phyloP scores from a whole-genome alignment of 768 basidiomycete genomes.

The Paxillus ammoniavirescens region DNA sequence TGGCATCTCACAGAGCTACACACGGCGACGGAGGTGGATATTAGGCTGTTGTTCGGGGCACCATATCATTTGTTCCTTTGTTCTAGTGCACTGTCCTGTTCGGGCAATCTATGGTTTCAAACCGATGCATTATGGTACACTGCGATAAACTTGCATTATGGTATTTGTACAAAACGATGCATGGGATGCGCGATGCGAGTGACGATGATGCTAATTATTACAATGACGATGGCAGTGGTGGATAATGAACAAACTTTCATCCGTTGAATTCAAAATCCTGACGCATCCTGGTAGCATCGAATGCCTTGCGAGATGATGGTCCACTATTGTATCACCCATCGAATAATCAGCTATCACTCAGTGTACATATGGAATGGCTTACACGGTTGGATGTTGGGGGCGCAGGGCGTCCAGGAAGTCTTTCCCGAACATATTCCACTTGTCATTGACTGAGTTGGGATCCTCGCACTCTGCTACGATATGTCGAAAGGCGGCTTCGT shows the following conservation, averaged over 20 bases:
- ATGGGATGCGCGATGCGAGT: constrained; percentile 7
- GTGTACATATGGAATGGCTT: neutral
- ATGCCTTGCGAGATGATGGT: constrained; percentile 2
- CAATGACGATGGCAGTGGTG: neutral
- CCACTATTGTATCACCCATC: constrained; percentile 1
- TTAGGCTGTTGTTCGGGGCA: neutral
- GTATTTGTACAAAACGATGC: constrained; percentile 1
- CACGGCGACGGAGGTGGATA: constrained; percentile 58
- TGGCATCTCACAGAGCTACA: constrained; percentile 78
- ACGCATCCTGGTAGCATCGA: constrained; percentile 27
- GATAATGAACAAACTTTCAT: constrained; percentile 2
- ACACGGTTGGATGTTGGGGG: neutral
- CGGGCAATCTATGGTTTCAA: neutral
- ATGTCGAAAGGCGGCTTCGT: constrained; percentile 7
- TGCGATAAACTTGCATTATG: constrained; percentile 2
- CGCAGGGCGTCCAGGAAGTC: constrained; percentile 18
- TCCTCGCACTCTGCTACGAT: constrained; percentile 21
- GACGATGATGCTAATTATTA: neutral
- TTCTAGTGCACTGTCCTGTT: neutral
- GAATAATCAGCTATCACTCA: neutral
- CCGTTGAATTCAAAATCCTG: constrained; percentile 33
- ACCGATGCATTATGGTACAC: neutral
- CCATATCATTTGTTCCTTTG: neutral
- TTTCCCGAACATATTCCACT: constrained; percentile 20
- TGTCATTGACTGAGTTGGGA: constrained; percentile 8